Conservation (phyloP, 1,284 basidiomycete species). For the Salmacisia buchloeana region DNA sequence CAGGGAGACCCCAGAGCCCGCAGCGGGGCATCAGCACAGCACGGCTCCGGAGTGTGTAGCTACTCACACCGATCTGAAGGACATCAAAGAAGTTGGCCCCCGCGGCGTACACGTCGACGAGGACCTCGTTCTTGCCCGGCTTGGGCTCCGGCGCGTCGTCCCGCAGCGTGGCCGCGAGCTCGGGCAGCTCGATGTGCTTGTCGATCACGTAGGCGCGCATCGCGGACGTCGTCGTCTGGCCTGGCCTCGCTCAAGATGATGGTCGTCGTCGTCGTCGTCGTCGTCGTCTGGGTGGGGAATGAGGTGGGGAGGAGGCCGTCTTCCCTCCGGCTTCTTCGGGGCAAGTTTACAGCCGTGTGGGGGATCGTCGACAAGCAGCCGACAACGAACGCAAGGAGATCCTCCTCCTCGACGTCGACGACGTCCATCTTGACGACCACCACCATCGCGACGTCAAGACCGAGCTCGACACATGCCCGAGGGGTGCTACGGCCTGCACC, state of each 20-base stretch:
- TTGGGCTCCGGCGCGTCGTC: conserved; percentile 29
- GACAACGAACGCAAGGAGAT: too few species aligned
- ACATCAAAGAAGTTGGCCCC: conserved; percentile 45
- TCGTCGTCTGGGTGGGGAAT: background rate
- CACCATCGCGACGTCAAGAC: too few species aligned
- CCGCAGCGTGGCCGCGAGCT: conserved; percentile 31
- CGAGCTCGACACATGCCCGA: too few species aligned
- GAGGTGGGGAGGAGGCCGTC: background rate
- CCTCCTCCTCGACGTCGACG: too few species aligned
- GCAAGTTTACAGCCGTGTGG: too few species aligned
- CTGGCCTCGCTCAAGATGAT: background rate
- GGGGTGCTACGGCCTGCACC: too few species aligned
- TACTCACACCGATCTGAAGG: conserved; percentile 20
- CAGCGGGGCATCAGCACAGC: background rate
- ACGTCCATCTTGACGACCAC: too few species aligned
- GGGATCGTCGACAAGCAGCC: too few species aligned
- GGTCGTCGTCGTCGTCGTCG: background rate
- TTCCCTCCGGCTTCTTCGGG: too few species aligned
- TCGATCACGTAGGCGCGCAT: conserved; percentile 42
- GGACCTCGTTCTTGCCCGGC: conserved; percentile 27
- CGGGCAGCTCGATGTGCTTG: conserved; percentile 31
- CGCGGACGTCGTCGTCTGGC: background rate
- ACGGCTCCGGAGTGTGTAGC: background rate
- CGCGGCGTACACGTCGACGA: conserved; percentile 53
- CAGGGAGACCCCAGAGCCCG: background rate